Evolutionary conservation across 1,284 basidiomycete genomes (phyloP).

Genomic region (Papiliotrema flavescens): DNA sequence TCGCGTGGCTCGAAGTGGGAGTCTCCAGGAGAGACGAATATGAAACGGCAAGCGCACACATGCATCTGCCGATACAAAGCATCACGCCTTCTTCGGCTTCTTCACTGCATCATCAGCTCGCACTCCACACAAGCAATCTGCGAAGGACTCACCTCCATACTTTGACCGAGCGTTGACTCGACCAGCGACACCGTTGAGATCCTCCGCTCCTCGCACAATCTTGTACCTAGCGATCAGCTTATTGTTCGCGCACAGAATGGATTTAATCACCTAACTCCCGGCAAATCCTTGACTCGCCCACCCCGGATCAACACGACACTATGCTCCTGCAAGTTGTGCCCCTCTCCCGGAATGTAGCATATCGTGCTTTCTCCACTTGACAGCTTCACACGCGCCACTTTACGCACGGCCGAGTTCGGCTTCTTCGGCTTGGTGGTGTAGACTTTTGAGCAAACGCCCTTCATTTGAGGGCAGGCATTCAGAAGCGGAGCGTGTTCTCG

Average conservation of each 20-base stretch:
- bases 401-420: constrained; percentile 97
- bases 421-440: constrained; percentile 91
- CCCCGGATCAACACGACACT: constrained; percentile 91
- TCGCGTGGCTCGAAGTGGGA: no score
- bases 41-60: no score
- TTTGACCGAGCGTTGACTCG: constrained; percentile 78
- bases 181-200: constrained; percentile 86
- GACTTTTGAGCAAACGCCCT: constrained; percentile 82
- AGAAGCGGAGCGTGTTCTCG: constrained; percentile 70
- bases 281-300: constrained; percentile 94
- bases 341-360: constrained; percentile 96
- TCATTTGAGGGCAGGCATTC: constrained; percentile 72
- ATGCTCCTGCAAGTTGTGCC: constrained; percentile 97
- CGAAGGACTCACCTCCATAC: constrained; percentile 75
- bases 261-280: constrained; percentile 77
- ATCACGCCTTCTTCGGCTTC: constrained; percentile 61
- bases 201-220: constrained; percentile 85
- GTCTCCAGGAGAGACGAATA: no score
- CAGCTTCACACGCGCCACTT: constrained; percentile 91
- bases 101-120: constrained; percentile 58
- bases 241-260: background rate
- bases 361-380: constrained; percentile 83
- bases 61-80: background rate
- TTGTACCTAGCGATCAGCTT: constrained; percentile 69
- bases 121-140: background rate